Conservation (phyloP, 805 yeast genomes). For the Candida argentea region DNA sequence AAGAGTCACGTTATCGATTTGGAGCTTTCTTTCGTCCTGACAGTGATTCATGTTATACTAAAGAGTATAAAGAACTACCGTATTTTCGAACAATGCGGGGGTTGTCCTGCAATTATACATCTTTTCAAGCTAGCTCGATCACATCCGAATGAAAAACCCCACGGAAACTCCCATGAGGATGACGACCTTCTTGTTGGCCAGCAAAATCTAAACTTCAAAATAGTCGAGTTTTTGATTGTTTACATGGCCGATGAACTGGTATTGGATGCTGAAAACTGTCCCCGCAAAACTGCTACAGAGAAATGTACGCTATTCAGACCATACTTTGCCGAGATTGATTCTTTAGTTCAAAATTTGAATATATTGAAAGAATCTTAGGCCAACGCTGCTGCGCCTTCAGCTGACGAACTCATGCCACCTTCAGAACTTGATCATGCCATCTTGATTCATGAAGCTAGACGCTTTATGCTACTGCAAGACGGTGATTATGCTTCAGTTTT, state of each 20-base stretch:
- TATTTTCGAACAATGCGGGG: slow-evolving; percentile 45
- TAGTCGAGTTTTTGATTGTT: slow-evolving; percentile 60
- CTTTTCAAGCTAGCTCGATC: slow-evolving; percentile 11
- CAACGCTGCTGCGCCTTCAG: no score
- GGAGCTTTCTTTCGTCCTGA: slow-evolving; percentile 34
- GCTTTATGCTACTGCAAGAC: no score
- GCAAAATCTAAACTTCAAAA: slow-evolving; percentile 50
- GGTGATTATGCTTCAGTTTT: no score
- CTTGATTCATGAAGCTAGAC: no score
- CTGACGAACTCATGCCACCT: no score
- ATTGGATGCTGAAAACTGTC: slow-evolving; percentile 2
- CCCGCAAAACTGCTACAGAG: slow-evolving; percentile 8
- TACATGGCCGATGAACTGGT: slow-evolving; percentile 56
- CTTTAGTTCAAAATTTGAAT: slow-evolving; percentile 24
- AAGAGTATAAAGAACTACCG: slow-evolving; percentile 49
- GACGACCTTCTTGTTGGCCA: slow-evolving; percentile 8
- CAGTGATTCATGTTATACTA: slow-evolving; percentile 49
- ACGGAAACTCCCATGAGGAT: not conserved
- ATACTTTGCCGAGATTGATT: slow-evolving; percentile 31
- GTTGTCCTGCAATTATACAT: slow-evolving; percentile 42
- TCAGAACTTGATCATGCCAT: no score
- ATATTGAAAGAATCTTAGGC: no score
- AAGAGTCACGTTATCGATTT: slow-evolving; percentile 5
- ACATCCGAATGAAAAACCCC: not conserved
- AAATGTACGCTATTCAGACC: slow-evolving; percentile 26